A percentile compares a stretch with the other conserved stretches of the same genome.
Conservation (phyloP, 2,329 filamentous ascomycete genomes). For the Xylariales sp. region DNA sequence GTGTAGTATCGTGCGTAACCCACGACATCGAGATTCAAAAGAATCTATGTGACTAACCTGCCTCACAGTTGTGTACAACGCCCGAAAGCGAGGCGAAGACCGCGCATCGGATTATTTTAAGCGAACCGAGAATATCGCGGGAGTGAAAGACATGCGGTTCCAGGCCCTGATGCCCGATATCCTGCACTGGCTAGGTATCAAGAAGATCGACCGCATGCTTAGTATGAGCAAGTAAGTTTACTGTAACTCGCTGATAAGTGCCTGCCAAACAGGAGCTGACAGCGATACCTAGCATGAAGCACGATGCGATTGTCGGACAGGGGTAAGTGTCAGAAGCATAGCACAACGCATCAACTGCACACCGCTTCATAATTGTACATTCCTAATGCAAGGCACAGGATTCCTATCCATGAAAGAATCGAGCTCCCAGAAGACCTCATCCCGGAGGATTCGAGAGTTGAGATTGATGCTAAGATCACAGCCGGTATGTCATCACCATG, state of each 20-base stretch:
- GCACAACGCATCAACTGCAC: no score
- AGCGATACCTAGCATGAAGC: slow-evolving; percentile 65
- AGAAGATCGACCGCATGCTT: slow-evolving; percentile 97
- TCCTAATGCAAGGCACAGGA: slow-evolving; percentile 38
- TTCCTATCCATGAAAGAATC: slow-evolving; percentile 83
- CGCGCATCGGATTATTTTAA: slow-evolving; percentile 91
- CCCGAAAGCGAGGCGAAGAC: slow-evolving; percentile 73
- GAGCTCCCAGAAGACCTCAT: slow-evolving; percentile 93
- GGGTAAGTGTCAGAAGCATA: slow-evolving; percentile 45
- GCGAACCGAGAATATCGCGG: slow-evolving; percentile 96
- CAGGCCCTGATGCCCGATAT: slow-evolving; percentile 98
- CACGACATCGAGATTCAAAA: not conserved
- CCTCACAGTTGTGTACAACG: slow-evolving; percentile 64
- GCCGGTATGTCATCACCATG: slow-evolving; percentile 62
- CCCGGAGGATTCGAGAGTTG: slow-evolving; percentile 90
- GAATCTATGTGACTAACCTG: not conserved
- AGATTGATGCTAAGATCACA: slow-evolving; percentile 98
- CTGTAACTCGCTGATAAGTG: slow-evolving; percentile 11
- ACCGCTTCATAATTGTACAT: no score
- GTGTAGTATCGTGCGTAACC: slow-evolving; percentile 40
- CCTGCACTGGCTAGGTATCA: slow-evolving; percentile 95
- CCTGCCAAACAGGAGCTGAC: slow-evolving; percentile 23
- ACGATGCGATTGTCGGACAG: slow-evolving; percentile 82
- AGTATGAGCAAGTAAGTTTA: slow-evolving; percentile 87
- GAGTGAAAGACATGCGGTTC: slow-evolving; percentile 96